Base-by-base conservation (phyloP, 257 asterid genomes). In the Orobanche coerulescens region DNA sequence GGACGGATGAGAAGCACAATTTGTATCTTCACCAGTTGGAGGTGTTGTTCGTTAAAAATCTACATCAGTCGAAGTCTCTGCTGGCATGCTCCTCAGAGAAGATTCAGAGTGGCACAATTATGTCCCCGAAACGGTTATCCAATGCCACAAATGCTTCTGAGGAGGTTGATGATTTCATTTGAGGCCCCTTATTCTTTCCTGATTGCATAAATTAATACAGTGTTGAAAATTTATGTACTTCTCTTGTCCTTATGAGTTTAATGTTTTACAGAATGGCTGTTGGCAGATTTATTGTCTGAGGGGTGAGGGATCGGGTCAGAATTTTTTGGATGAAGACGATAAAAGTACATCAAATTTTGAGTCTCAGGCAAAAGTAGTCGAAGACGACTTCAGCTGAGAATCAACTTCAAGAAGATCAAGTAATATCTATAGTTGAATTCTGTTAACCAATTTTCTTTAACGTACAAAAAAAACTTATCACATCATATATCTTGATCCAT, bases 1-100 rank as follows among this genome's bases (percentile, higher is more conserved):
- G 92, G 95, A 84, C 95, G 39, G 60, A 90, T 36, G 88, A 76
- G 79, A 78, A 73, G 78, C 97, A 90, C 78, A 76, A 78, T 62
- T 69, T 61, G 11, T 84, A 77, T 79, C 89, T 90, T 51, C 58
- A 75, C 76, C 71, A 57, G 54, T 74, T 90, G 79, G 97, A 90
- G 66, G 74, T 76, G 73, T 82, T 94, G 55, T 86, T 86, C 73
- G 82, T 82, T 43, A 71, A 76, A 65, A 84, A 86, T 71, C 69
- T 90, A 51, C 78, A 76, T 66, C 81, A 59, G 46, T 75, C 89
- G 34, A 82, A 66, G 71, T 55, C 62, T 60, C 63, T 64, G 49
- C 53, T 50, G 51, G 71, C 79, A 56, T 64, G 69, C 56, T 70
- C 63, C 76, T 52, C 73, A 28, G 83, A 65, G 24, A 70, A 74